Percentiles rank a stretch among this genome's conserved stretches.
Conservation (phyloP, 176 grass and related monocot genomes). For the Oropetium thomaeum region DNA sequence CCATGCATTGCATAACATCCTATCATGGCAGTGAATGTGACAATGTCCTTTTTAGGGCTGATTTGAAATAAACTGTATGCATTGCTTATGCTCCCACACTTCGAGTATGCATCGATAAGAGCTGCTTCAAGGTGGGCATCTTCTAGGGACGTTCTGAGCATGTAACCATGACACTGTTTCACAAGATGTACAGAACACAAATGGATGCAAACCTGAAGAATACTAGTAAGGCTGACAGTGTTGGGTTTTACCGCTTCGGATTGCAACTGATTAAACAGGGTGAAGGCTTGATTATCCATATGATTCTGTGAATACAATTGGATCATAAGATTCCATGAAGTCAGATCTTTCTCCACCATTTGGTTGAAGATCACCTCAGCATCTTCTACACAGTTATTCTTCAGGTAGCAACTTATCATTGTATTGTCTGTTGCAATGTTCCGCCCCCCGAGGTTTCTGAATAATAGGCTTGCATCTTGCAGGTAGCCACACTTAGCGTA, state of each 20-base stretch:
- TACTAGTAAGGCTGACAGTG: constrained; percentile 50
- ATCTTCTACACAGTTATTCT: constrained; percentile 39
- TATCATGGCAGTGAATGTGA: constrained; percentile 69
- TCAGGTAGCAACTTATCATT: constrained; percentile 69
- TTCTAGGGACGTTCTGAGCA: constrained; percentile 50
- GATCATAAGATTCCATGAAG: constrained; percentile 69
- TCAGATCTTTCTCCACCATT: constrained; percentile 61
- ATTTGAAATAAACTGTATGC: constrained; percentile 45
- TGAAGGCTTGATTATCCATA: constrained; percentile 43
- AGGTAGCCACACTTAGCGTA: constrained; percentile 63
- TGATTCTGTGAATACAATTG: constrained; percentile 52
- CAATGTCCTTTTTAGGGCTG: constrained; percentile 52
- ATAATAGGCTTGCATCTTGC: constrained; percentile 38
- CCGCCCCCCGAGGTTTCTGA: constrained; percentile 34
- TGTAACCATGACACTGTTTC: constrained; percentile 70
- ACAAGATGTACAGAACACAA: constrained; percentile 59
- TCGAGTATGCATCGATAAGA: constrained; percentile 62
- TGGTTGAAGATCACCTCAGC: constrained; percentile 51
- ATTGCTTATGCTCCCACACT: constrained; percentile 59
- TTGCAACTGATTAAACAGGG: constrained; percentile 54
- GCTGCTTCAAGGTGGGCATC: constrained; percentile 58
- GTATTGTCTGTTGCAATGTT: constrained; percentile 57
- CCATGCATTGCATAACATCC: constrained; percentile 78
- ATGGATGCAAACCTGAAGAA: constrained; percentile 60
- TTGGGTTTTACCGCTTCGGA: constrained; percentile 46